Conservation (phyloP, 2,329 filamentous ascomycete genomes). For the Trichocomaceae sp. region DNA sequence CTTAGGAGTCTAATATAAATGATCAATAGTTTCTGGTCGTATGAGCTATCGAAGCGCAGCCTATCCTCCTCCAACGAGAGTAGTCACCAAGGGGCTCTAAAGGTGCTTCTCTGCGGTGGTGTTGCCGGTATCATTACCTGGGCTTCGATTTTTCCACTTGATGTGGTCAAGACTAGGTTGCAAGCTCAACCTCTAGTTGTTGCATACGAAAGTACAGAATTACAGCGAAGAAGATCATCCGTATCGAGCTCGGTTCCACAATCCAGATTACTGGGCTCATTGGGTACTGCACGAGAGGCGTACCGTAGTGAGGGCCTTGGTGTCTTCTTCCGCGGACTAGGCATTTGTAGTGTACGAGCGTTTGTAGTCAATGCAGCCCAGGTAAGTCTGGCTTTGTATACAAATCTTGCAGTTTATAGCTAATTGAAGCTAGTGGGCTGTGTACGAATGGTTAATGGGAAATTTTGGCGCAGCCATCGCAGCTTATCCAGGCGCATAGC, state of each 20-base stretch:
- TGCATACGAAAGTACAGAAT: conserved; percentile 15
- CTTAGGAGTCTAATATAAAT: neutral
- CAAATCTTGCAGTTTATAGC: neutral
- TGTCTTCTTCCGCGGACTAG: conserved; percentile 67
- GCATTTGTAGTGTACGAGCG: conserved; percentile 74
- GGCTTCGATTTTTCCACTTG: conserved; percentile 83
- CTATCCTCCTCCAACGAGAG: conserved; percentile 44
- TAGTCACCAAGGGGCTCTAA: conserved; percentile 49
- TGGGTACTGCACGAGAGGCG: conserved; percentile 58
- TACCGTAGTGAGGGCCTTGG: conserved; percentile 58
- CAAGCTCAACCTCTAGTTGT: conserved; percentile 58
- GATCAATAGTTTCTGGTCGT: conserved; percentile 68
- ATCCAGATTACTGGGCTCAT: conserved; percentile 43
- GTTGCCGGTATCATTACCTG: conserved; percentile 82
- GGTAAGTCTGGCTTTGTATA: conserved; percentile 33
- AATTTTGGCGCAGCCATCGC: conserved; percentile 20
- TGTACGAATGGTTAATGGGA: conserved; percentile 82
- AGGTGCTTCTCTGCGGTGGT: conserved; percentile 74
- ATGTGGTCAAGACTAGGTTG: conserved; percentile 88
- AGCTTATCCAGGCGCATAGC: conserved; percentile 15
- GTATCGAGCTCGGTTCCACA: conserved; percentile 11
- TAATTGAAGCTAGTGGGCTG: conserved; percentile 59
- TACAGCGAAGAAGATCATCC: conserved; percentile 20
- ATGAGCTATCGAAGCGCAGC: conserved; percentile 64
- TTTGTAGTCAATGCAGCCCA: conserved; percentile 91